Evolutionary conservation across 805 yeast genomes (phyloP).

Genomic region (Myxozyma nipponensis): DNA sequence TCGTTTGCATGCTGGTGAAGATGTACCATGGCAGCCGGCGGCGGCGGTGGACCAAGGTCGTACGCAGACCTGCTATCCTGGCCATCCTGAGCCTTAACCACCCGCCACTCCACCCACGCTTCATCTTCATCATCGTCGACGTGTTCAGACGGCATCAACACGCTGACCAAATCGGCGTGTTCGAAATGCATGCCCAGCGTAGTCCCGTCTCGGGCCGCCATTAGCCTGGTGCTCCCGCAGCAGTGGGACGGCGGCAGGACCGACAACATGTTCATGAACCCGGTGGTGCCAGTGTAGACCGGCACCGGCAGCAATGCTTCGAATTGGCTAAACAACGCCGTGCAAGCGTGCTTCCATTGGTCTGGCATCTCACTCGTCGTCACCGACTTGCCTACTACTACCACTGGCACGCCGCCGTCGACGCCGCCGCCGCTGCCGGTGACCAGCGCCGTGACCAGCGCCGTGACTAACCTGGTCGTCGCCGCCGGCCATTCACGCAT

Average conservation of each 20-base stretch:
- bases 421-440: conserved; percentile 8
- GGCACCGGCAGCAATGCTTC: conserved; percentile 23
- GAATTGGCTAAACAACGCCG: conserved; percentile 22
- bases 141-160: conserved; percentile 11
- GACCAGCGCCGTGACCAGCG: conserved; percentile 9
- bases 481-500: too few relatives aligned
- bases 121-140: not conserved
- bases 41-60: not conserved
- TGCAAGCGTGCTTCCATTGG: conserved; percentile 17
- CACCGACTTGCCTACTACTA: conserved; percentile 9
- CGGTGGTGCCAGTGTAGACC: conserved; percentile 18
- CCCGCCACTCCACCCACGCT: conserved; percentile 24
- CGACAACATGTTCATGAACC: conserved; percentile 21
- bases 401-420: conserved; percentile 7
- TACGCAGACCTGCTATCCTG: conserved; percentile 1
- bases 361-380: conserved; percentile 22
- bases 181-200: conserved; percentile 21
- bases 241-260: conserved; percentile 16
- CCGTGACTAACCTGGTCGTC: not conserved
- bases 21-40: conserved; percentile 22
- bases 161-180: conserved; percentile 23
- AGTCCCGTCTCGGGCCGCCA: conserved; percentile 24
- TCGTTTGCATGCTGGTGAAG: conserved; percentile 28
- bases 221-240: not conserved
- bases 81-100: conserved; percentile 22